phyloP scores from a whole-genome alignment of 2,329 filamentous ascomycete species.

The Verticillium dahliae region DNA sequence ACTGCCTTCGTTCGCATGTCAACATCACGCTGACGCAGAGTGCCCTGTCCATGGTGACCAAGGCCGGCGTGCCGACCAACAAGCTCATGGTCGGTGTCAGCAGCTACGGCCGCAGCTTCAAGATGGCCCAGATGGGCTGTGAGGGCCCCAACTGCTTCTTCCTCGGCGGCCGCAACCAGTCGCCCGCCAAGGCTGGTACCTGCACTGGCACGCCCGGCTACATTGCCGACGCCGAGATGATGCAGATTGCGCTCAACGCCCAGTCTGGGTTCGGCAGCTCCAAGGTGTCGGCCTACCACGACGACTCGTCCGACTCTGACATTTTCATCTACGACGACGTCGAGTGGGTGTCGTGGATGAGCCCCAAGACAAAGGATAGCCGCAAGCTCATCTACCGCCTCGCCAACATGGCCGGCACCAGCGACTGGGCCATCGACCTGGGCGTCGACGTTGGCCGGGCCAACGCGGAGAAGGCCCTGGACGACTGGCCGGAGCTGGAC shows the following conservation, averaged over 20 bases:
- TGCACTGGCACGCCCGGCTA: slow-evolving; percentile 25
- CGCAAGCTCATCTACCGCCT: slow-evolving; percentile 14
- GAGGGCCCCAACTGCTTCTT: slow-evolving; percentile 16
- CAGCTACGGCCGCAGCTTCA: slow-evolving; percentile 21
- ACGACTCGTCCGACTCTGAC: too few species aligned
- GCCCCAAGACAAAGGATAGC: slow-evolving; percentile 14
- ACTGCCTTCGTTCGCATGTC: slow-evolving; percentile 24
- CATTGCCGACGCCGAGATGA: slow-evolving; percentile 24
- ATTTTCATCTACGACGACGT: neutral
- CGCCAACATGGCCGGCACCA: slow-evolving; percentile 7
- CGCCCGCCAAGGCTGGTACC: slow-evolving; percentile 15
- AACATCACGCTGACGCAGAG: slow-evolving; percentile 27
- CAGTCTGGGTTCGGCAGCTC: too few species aligned
- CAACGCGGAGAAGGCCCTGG: neutral
- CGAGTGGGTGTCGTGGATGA: slow-evolving; percentile 23
- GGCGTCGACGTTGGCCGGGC: neutral
- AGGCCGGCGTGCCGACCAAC: slow-evolving; percentile 1
- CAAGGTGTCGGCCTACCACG: too few species aligned
- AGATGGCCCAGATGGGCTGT: slow-evolving; percentile 17
- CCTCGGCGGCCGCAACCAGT: slow-evolving; percentile 13
- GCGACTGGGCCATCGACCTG: slow-evolving; percentile 28
- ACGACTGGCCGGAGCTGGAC: neutral
- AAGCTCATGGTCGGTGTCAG: slow-evolving; percentile 18
- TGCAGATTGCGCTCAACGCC: slow-evolving; percentile 7
- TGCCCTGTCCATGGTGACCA: neutral